Evolutionary conservation across 352 stramenopile genomes (phyloP).

Genomic region (Thalassiosira exigua): DNA sequence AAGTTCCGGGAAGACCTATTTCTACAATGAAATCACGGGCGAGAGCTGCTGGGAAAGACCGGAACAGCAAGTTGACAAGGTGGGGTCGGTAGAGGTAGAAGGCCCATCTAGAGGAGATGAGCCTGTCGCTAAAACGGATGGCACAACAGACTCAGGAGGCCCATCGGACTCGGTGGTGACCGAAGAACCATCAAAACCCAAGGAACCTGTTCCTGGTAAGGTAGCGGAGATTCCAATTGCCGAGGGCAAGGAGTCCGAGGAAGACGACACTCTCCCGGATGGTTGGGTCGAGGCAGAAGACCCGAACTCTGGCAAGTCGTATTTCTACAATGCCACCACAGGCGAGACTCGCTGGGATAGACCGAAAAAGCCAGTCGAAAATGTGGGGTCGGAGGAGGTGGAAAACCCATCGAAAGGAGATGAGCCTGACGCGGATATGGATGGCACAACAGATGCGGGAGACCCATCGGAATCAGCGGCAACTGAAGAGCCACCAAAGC

Average conservation of each 20-base stretch:
- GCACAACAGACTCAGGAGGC: not conserved
- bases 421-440: not conserved
- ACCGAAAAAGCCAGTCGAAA: constrained; percentile 26
- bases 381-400: not conserved
- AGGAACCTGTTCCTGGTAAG: too few relatives aligned
- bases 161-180: not conserved
- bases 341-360: constrained; percentile 61
- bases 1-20: constrained; percentile 61
- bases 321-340: constrained; percentile 65
- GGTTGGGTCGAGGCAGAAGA: constrained; percentile 49
- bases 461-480: not conserved
- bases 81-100: not conserved
- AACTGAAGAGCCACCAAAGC: not conserved
- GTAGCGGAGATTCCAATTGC: not conserved
- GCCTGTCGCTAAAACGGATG: not conserved
- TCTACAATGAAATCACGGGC: constrained; percentile 64
- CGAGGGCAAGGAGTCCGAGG: not conserved
- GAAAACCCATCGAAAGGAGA: too few relatives aligned
- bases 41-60: constrained; percentile 63
- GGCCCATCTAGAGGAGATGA: not conserved
- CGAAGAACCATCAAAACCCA: not conserved
- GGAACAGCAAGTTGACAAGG: not conserved
- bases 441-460: not conserved
- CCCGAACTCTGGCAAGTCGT: constrained; percentile 43
- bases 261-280: constrained; percentile 7